Conservation (phyloP, 2,329 filamentous ascomycete species). For the Fusarium pseudonygamai region DNA sequence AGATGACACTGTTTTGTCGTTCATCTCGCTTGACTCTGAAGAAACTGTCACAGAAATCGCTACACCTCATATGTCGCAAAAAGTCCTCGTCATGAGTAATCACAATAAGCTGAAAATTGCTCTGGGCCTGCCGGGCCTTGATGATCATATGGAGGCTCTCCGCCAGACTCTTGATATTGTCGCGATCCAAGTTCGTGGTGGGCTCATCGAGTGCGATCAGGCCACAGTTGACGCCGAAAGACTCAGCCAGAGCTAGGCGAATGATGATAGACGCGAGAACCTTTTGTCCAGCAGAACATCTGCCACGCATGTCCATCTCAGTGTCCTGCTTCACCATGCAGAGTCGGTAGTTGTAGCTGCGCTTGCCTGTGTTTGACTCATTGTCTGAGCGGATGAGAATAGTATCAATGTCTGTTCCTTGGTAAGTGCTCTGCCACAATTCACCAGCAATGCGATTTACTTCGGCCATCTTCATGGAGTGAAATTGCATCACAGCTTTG, state of each 20-base stretch:
- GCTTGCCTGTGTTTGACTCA: conserved; percentile 76
- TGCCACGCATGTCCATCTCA: conserved; percentile 99
- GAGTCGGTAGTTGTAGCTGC: conserved; percentile 95
- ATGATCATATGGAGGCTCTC: conserved; percentile 89
- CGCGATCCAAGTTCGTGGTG: conserved; percentile 93
- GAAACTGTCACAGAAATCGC: conserved; percentile 92
- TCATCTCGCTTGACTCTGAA: conserved; percentile 86
- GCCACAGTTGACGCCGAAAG: conserved; percentile 95
- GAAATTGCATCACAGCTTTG: conserved; percentile 97
- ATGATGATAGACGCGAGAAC: conserved; percentile 98
- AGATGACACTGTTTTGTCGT: conserved; percentile 88
- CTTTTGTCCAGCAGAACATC: conserved; percentile 96
- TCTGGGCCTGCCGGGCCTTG: conserved; percentile 80
- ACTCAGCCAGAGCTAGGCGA: conserved; percentile 92
- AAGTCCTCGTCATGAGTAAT: conserved; percentile 99
- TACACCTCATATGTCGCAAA: conserved; percentile 89
- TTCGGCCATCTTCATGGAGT: conserved; percentile 96
- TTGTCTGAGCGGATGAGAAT: conserved; percentile 94
- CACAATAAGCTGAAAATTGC: conserved; percentile 97
- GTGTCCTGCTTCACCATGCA: conserved; percentile 98
- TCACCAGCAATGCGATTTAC: conserved; percentile 95
- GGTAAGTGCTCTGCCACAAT: conserved; percentile 96
- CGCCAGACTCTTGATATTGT: conserved; percentile 93
- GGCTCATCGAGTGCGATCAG: conserved; percentile 97
- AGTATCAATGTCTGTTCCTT: conserved; percentile 96